These are phyloP conservation scores for Epichloe bromicola DNA, from an alignment of 2,329 filamentous ascomycete species.

Conservation along the genomic window DNA sequence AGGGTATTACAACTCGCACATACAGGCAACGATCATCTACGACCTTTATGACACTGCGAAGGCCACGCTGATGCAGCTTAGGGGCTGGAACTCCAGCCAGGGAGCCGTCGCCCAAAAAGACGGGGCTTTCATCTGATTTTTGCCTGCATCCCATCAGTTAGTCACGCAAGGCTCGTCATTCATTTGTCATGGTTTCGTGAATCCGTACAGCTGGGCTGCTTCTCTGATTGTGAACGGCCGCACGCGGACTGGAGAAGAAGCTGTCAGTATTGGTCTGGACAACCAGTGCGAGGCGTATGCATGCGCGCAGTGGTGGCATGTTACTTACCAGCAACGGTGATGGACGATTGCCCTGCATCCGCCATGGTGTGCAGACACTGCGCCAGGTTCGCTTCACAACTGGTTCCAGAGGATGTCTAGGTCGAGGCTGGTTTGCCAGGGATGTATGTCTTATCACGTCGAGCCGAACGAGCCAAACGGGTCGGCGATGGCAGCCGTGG, in stretches of 20 bases:
- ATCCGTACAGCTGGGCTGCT: constrained; percentile 68
- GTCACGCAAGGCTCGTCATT: background rate
- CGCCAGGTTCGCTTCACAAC: background rate
- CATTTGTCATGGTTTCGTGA: background rate
- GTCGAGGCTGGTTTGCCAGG: background rate
- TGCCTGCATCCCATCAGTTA: constrained; percentile 27
- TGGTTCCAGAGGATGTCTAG: background rate
- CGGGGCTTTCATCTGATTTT: constrained; percentile 65
- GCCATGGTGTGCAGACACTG: constrained; percentile 11
- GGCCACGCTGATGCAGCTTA: constrained; percentile 73
- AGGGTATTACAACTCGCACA: constrained; percentile 22
- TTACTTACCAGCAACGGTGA: constrained; percentile 42
- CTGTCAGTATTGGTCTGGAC: constrained; percentile 14
- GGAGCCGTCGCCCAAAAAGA: constrained; percentile 95
- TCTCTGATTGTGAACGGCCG: constrained; percentile 75
- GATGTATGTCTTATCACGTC: background rate
- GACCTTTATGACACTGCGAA: constrained; percentile 88
- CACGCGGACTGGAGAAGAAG: constrained; percentile 42
- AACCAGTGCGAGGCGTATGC: background rate
- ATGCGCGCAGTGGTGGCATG: background rate
- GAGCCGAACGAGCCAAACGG: background rate
- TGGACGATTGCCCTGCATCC: constrained; percentile 34
- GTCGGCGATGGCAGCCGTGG: background rate
- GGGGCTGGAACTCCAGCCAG: constrained; percentile 76
- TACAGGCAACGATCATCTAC: constrained; percentile 94